These are phyloP conservation scores for Rhytidiadelphus loreus DNA, from an alignment of 225 moss, liverwort and hornwort genomes.

Conservation along the genomic window DNA sequence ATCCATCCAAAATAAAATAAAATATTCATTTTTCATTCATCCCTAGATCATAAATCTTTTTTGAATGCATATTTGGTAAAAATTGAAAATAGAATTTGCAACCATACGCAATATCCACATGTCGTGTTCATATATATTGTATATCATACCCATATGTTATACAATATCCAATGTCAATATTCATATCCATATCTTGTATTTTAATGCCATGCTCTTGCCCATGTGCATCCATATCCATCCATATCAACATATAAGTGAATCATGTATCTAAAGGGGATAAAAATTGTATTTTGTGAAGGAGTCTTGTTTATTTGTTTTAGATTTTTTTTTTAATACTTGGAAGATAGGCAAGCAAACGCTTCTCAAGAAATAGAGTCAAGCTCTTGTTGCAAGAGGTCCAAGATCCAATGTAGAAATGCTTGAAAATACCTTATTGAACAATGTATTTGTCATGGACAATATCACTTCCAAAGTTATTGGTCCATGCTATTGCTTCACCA, in stretches of 20 bases:
- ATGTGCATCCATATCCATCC: accelerated
- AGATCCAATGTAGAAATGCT: background rate
- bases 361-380: background rate
- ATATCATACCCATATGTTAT: accelerated
- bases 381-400: background rate
- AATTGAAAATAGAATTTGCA: too few species aligned
- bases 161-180: background rate
- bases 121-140: accelerated
- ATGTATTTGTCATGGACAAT: background rate
- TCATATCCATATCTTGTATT: background rate
- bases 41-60: background rate
- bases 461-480: too few species aligned
- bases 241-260: accelerated
- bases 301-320: background rate
- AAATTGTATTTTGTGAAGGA: background rate
- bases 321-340: background rate
- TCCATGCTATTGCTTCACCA: too few species aligned
- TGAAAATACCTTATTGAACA: accelerated
- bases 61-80: too few species aligned
- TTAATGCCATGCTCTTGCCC: accelerated
- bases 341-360: accelerated
- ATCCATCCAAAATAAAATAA: background rate
- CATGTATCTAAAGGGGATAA: accelerated
- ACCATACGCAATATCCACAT: background rate
- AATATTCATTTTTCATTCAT: background rate